These are phyloP conservation scores for Solanum microdontum DNA, from an alignment of 257 asterid genomes.

Conservation along the genomic window DNA sequence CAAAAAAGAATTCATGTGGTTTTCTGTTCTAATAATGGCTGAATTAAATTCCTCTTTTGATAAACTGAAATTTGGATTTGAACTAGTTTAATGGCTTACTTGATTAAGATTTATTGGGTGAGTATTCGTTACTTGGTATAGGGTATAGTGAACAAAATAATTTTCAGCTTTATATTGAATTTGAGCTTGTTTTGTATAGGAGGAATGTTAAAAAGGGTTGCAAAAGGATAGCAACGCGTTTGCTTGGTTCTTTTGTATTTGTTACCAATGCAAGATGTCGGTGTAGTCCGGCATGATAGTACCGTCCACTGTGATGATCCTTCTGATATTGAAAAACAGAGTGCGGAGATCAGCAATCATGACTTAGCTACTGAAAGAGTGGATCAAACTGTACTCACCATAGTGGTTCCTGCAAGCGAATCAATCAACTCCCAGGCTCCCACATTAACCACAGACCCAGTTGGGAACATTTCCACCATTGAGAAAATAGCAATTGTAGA, in stretches of 20 bases:
- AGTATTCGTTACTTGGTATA: neutral
- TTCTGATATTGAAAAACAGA: constrained; percentile 8
- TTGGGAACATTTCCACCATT: neutral
- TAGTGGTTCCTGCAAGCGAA: constrained; percentile 5
- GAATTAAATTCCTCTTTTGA: neutral
- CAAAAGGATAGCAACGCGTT: neutral
- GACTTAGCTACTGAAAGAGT: neutral
- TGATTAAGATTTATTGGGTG: neutral
- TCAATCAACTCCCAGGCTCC: neutral
- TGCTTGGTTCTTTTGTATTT: neutral
- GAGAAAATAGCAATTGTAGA: neutral
- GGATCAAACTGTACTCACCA: constrained; percentile 1
- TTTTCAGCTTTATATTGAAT: neutral
- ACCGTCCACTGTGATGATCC: neutral
- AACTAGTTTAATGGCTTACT: neutral
- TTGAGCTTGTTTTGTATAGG: neutral
- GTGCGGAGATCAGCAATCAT: neutral
- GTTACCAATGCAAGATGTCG: constrained; percentile 3
- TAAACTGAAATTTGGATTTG: neutral
- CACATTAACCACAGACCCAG: neutral
- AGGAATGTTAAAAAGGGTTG: neutral
- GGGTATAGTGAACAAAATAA: neutral
- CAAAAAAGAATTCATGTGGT: neutral
- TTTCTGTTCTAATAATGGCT: neutral
- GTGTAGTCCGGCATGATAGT: neutral